Evolutionary conservation across 495 filamentous ascomycete genomes (phyloP).

Genomic region (Trichodelitschia bisporula): DNA sequence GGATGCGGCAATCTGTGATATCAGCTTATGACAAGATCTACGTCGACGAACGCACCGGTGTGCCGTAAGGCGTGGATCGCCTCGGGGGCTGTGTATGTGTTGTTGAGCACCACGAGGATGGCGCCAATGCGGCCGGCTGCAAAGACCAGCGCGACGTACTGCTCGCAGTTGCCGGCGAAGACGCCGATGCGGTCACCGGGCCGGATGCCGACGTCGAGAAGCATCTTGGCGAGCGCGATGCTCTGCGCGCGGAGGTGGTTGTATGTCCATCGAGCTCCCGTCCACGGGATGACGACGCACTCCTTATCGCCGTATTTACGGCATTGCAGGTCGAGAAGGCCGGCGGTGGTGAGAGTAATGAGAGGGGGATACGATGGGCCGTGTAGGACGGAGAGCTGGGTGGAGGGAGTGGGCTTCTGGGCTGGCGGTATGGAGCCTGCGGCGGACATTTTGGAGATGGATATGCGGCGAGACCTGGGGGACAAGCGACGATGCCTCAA

Average conservation of each 20-base stretch:
- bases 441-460: too few relatives aligned
- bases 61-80: constrained; percentile 37
- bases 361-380: constrained; percentile 34
- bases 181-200: constrained; percentile 41
- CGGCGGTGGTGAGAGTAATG: constrained; percentile 33
- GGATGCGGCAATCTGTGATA: constrained; percentile 26
- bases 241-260: constrained; percentile 33
- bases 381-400: constrained; percentile 1
- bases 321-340: constrained; percentile 35
- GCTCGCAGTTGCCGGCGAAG: constrained; percentile 48
- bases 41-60: constrained; percentile 21
- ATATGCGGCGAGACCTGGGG: constrained; percentile 7
- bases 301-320: constrained; percentile 32
- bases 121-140: constrained; percentile 39
- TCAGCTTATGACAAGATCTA: not conserved
- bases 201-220: constrained; percentile 32
- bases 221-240: constrained; percentile 29
- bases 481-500: too few relatives aligned
- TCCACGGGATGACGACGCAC: constrained; percentile 40
- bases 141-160: constrained; percentile 45
- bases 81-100: constrained; percentile 43
- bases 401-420: too few relatives aligned
- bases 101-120: constrained; percentile 43
- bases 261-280: constrained; percentile 41
- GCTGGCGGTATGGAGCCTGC: too few relatives aligned